Base-by-base conservation (phyloP, 768 basidiomycete species). In the Crepidotus variabilis region DNA sequence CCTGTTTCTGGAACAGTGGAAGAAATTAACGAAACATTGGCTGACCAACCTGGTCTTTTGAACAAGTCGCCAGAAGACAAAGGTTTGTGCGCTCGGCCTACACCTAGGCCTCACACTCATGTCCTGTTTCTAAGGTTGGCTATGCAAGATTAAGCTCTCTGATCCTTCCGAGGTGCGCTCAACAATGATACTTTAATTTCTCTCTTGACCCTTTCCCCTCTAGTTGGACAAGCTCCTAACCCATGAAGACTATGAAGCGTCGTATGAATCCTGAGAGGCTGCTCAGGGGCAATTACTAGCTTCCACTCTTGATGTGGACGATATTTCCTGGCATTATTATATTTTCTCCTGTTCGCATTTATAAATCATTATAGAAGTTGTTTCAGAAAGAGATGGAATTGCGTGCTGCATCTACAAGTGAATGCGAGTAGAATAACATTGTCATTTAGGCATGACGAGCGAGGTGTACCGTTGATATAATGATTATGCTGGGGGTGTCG, bases 121-220 rank as follows among this genome's bases (percentile, higher is more conserved):
- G 52, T 22, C 23, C 24, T 20, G 18, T 28, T n/a, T 20, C 8
- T 6, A 60, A 98, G 95, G 96, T 55, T 99, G 96, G 96, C 84
- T 99, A 47, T 94, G 89, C 85, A 95, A 92, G 78, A 87, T 99
- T 65, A 84, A 88, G 69, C 71, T 97, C 47, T 82, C 88, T 20
- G 72, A 90, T 56, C 86, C 88, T 5, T 71, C 78, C 1, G 91
- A 98, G 82, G 91, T 94, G 69, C 39, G 78, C 57, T 55, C 11
- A 46, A 20, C 35, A 49, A 55, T 50, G 13, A 4, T 56, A 20
- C 47, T 18, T 16, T 33, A 20, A 36, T 21, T 16, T 11, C 47
- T 23, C 0, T 22, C 48, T 11, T 47, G n/a, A 54, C 39, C 28
- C 43, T 51, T 16, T 43, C 45, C 18, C 4, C 47, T 33, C 2